Conservation (phyloP, 2,329 filamentous ascomycete species). For the Pezicula rhizophila region DNA sequence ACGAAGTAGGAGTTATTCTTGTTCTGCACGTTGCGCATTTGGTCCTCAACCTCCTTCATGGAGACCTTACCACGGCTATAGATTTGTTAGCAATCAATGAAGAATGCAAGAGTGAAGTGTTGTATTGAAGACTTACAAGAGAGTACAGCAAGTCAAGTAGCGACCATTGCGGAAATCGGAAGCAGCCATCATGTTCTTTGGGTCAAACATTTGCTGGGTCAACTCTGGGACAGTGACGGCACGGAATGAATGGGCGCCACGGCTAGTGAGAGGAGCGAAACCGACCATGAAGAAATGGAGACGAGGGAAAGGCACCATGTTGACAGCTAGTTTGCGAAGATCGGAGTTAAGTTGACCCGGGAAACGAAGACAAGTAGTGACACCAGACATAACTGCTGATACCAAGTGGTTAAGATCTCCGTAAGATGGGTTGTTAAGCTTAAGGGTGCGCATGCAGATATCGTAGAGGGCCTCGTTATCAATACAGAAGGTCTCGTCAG, state of each 20-base stretch:
- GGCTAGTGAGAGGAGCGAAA: constrained; percentile 95
- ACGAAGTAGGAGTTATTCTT: constrained; percentile 99
- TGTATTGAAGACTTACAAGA: constrained; percentile 53
- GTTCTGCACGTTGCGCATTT: constrained; percentile 99
- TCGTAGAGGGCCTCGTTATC: constrained; percentile 99
- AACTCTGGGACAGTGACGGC: constrained; percentile 96
- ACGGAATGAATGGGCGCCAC: constrained; percentile 89
- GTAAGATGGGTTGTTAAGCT: constrained; percentile 97
- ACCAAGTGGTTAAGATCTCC: constrained; percentile 99
- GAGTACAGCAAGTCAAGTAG: constrained; percentile 98
- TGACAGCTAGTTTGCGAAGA: constrained; percentile 97
- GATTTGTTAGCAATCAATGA: constrained; percentile 25
- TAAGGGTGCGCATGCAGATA: constrained; percentile 99
- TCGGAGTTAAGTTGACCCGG: constrained; percentile 99
- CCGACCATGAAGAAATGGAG: constrained; percentile 99
- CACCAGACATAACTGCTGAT: constrained; percentile 98
- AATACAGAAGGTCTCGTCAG: constrained; percentile 99
- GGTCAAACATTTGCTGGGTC: constrained; percentile 99
- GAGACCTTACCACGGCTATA: constrained; percentile 91
- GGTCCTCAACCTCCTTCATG: constrained; percentile 99
- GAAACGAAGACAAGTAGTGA: constrained; percentile 98
- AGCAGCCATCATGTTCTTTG: constrained; percentile 99
- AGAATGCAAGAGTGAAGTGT: neutral
- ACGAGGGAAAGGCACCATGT: constrained; percentile 99
- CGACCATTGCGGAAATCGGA: constrained; percentile 99